Conservation (phyloP, 2,329 filamentous ascomycete species). For the Fonsecaea pedrosoi region DNA sequence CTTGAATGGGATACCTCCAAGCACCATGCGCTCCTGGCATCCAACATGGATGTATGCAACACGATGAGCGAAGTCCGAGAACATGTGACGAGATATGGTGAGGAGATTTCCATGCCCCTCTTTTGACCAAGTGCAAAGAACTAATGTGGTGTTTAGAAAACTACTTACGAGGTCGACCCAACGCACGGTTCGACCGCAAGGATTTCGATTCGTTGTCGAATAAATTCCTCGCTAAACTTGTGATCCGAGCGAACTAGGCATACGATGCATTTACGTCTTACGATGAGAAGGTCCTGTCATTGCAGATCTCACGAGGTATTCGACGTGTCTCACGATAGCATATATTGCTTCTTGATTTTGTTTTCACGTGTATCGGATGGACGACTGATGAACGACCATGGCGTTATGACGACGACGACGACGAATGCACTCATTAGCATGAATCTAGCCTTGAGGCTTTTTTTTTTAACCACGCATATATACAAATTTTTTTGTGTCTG, state of each 20-base stretch:
- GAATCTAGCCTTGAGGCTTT: constrained; percentile 16
- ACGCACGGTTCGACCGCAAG: constrained; percentile 83
- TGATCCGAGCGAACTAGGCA: constrained; percentile 73
- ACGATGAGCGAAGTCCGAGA: constrained; percentile 94
- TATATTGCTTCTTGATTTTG: constrained; percentile 22
- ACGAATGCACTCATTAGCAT: constrained; percentile 18
- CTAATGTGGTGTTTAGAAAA: constrained; percentile 64
- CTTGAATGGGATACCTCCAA: constrained; percentile 92
- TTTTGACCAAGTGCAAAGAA: background rate
- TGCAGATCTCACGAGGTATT: constrained; percentile 33
- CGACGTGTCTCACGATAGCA: constrained; percentile 34
- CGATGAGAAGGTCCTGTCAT: constrained; percentile 24
- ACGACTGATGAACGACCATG: constrained; percentile 33
- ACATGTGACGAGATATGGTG: constrained; percentile 93
- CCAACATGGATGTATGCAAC: constrained; percentile 89
- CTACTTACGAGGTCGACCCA: constrained; percentile 80
- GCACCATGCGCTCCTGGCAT: constrained; percentile 88
- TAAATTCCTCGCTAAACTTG: constrained; percentile 95
- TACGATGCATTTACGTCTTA: constrained; percentile 23
- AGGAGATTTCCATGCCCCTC: constrained; percentile 47
- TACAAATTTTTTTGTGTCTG: constrained; percentile 5
- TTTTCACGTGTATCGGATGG: constrained; percentile 31
- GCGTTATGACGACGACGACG: constrained; percentile 32
- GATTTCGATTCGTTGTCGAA: constrained; percentile 96
- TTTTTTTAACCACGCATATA: background rate